phyloP scores from a whole-genome alignment of 192 early-diverging fungal species.

The Helicostylum pulchrum region DNA sequence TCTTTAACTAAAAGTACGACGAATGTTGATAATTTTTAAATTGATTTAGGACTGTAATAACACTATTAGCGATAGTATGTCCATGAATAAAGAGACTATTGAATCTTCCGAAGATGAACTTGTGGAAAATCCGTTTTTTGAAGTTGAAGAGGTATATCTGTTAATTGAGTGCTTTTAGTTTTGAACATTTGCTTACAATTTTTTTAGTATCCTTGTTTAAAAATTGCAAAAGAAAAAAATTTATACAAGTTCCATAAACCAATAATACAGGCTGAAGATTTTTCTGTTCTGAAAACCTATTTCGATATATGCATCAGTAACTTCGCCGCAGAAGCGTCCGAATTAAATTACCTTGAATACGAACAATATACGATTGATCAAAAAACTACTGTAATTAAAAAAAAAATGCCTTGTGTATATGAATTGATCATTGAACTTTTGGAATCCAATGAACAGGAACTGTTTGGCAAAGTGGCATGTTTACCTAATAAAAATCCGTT shows the following conservation, averaged over 20 bases:
- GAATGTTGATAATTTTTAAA: too few relatives aligned
- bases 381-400: not conserved
- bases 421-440: conserved; percentile 1
- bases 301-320: conserved; percentile 9
- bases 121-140: conserved; percentile 5
- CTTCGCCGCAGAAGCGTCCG: not conserved
- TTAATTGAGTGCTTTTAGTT: conserved; percentile 6
- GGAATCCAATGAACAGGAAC: not conserved
- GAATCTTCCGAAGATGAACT: conserved; percentile 5
- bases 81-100: not conserved
- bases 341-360: conserved; percentile 5
- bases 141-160: conserved; percentile 4
- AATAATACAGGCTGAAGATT: conserved; percentile 7
- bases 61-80: too few relatives aligned
- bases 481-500: not conserved
- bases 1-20: too few relatives aligned
- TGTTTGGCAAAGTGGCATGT: not conserved
- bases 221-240: conserved; percentile 15
- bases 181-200: conserved; percentile 6
- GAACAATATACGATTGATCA: conserved; percentile 3
- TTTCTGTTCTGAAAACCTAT: conserved; percentile 4
- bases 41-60: too few relatives aligned
- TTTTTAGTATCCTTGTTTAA: not conserved
- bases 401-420: not conserved
- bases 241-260: conserved; percentile 12